A percentile compares a stretch with the other conserved stretches of the same genome.
Evolutionary conservation across 129 eudicot genomes (phyloP).

Genomic region (Artemisia tridentata): DNA sequence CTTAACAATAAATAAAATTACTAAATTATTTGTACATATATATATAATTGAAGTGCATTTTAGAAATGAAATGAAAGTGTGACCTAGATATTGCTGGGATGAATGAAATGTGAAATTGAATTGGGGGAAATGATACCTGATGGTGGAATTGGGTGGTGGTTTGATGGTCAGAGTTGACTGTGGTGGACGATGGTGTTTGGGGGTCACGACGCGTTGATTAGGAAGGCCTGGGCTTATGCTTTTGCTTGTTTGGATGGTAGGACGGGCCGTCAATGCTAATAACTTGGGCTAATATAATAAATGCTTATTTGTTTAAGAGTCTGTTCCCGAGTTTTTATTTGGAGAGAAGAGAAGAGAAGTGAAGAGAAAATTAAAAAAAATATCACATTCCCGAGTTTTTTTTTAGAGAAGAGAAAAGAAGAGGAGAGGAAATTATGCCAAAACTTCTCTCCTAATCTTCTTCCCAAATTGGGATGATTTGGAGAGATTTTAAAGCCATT

Average conservation of each 20-base stretch:
- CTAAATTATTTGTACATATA: not conserved
- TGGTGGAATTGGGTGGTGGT: not conserved
- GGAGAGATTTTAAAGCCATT: too few relatives aligned
- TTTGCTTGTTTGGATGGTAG: slow-evolving; percentile 11
- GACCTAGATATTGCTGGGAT: slow-evolving; percentile 20
- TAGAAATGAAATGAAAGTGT: not conserved
- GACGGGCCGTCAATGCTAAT: slow-evolving; percentile 14
- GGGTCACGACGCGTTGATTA: slow-evolving; percentile 24
- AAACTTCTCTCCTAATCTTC: too few relatives aligned
- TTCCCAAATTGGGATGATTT: too few relatives aligned
- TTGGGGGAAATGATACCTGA: slow-evolving; percentile 37
- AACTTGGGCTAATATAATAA: slow-evolving; percentile 23
- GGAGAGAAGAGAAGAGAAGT: too few relatives aligned
- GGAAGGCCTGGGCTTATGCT: slow-evolving; percentile 29
- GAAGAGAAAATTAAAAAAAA: too few relatives aligned
- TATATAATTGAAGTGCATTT: slow-evolving; percentile 24
- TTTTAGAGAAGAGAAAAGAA: too few relatives aligned
- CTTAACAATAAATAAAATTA: slow-evolving; percentile 18
- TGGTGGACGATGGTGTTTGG: slow-evolving; percentile 27
- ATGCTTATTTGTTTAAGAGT: not conserved
- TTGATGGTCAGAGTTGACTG: too few relatives aligned
- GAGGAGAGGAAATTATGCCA: too few relatives aligned
- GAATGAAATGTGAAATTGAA: slow-evolving; percentile 22
- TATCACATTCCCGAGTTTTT: too few relatives aligned
- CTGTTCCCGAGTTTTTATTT: too few relatives aligned